Conservation (phyloP, 2,329 filamentous ascomycete species). For the Cladosporium sp. region DNA sequence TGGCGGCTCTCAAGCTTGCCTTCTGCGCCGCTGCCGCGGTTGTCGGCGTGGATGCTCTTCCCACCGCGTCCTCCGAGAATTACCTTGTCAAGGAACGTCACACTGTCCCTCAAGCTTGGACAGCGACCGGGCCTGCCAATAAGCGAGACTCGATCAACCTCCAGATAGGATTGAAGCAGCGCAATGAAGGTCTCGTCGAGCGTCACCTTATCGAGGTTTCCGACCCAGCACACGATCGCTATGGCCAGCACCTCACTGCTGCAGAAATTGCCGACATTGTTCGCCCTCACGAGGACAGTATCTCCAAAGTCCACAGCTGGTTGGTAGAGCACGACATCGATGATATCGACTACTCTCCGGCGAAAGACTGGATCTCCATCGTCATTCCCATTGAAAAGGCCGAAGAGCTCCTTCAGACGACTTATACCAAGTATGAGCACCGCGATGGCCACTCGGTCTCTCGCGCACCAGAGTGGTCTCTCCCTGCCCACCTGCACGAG, state of each 20-base stretch:
- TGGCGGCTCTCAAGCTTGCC: conserved; percentile 6
- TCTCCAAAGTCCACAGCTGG: conserved; percentile 52
- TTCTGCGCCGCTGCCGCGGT: conserved; percentile 18
- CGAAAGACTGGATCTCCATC: conserved; percentile 55
- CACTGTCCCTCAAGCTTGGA: conserved; percentile 49
- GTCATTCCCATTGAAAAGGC: conserved; percentile 47
- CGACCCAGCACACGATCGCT: conserved; percentile 49
- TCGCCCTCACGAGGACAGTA: conserved; percentile 48
- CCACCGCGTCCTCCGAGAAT: conserved; percentile 29
- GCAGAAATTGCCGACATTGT: conserved; percentile 51
- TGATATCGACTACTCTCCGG: conserved; percentile 44
- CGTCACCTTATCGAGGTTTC: conserved; percentile 52
- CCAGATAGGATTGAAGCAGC: conserved; percentile 56
- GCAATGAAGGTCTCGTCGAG: conserved; percentile 52
- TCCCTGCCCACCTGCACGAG: conserved; percentile 52
- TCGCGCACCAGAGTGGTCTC: conserved; percentile 53
- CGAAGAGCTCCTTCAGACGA: conserved; percentile 50
- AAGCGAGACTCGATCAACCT: conserved; percentile 45
- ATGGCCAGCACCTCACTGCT: conserved; percentile 48
- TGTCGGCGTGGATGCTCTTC: conserved; percentile 16
- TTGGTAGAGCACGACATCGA: conserved; percentile 49
- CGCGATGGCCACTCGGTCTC: conserved; percentile 49
- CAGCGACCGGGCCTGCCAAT: conserved; percentile 42
- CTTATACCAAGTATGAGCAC: conserved; percentile 50
- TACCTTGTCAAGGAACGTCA: conserved; percentile 55